A percentile compares a stretch with the other conserved stretches of the same genome.
Conservation (phyloP, 176 grass and related monocot species). For the Saccharum officinarum region DNA sequence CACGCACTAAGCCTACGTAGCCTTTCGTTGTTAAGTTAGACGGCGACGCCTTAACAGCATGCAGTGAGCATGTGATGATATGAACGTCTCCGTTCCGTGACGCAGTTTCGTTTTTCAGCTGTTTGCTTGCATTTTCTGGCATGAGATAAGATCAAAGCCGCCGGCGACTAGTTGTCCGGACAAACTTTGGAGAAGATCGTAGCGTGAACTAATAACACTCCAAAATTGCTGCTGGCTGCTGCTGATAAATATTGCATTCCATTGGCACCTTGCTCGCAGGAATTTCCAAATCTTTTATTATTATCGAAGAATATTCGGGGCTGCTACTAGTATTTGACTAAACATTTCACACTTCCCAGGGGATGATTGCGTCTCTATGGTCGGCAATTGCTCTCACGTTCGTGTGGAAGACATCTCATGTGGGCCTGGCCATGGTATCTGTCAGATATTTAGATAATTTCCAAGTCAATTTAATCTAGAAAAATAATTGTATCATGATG, state of each 20-base stretch:
- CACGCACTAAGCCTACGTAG: no score
- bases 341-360: slow-evolving; percentile 37
- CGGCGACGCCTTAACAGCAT: no score
- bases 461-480: no score
- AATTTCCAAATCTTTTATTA: no score
- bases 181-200: background rate
- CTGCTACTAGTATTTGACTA: background rate
- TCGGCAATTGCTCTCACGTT: slow-evolving; percentile 65
- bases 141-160: slow-evolving; percentile 11
- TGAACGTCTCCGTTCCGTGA: background rate
- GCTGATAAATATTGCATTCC: background rate
- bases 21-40: background rate
- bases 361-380: slow-evolving; percentile 88
- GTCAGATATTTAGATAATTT: no score
- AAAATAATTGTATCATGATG: no score
- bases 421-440: slow-evolving; percentile 91
- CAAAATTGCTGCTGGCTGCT: background rate
- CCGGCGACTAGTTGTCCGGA: slow-evolving; percentile 10
- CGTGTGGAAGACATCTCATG: slow-evolving; percentile 56
- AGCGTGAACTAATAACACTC: background rate
- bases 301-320: background rate
- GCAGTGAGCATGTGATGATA: no score
- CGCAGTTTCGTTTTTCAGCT: background rate
- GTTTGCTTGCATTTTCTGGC: background rate
- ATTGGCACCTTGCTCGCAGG: background rate